phyloP scores from a whole-genome alignment of 192 early-diverging fungal genomes.

The Umbelopsis ramanniana region DNA sequence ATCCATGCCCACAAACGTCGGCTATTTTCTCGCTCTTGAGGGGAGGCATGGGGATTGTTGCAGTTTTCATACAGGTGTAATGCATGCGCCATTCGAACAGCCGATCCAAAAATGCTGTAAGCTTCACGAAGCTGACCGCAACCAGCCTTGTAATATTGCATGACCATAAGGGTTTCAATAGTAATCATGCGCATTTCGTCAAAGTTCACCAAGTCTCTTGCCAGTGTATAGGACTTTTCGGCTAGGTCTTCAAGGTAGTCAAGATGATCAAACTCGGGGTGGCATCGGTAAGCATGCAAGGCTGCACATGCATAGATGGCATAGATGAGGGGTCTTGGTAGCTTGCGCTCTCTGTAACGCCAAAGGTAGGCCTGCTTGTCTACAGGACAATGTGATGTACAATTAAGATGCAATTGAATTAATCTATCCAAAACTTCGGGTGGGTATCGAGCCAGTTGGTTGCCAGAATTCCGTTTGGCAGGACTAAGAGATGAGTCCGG shows the following conservation, averaged over 20 bases:
- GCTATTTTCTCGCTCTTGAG: slow-evolving; percentile 4
- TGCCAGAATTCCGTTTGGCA: background rate
- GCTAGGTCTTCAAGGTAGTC: slow-evolving; percentile 11
- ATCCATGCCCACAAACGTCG: slow-evolving; percentile 20
- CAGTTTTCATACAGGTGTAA: background rate
- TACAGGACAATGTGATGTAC: slow-evolving; percentile 17
- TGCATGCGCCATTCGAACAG: slow-evolving; percentile 26
- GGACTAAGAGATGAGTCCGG: slow-evolving; percentile 6
- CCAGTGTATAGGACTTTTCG: slow-evolving; percentile 24
- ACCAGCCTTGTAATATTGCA: slow-evolving; percentile 27
- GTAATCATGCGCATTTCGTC: slow-evolving; percentile 24
- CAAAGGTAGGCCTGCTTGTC: slow-evolving; percentile 20
- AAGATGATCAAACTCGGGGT: slow-evolving; percentile 21
- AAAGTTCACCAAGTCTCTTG: slow-evolving; percentile 33
- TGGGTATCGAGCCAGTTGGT: slow-evolving; percentile 7
- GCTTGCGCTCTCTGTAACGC: slow-evolving; percentile 11
- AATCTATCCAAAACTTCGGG: background rate
- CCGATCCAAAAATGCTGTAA: slow-evolving; percentile 18
- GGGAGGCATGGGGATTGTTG: background rate
- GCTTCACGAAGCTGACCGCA: slow-evolving; percentile 14
- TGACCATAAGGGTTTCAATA: slow-evolving; percentile 28
- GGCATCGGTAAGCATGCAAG: slow-evolving; percentile 27
- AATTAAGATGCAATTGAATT: slow-evolving; percentile 19
- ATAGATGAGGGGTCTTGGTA: slow-evolving; percentile 21
- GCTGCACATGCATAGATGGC: slow-evolving; percentile 32